Evolutionary conservation across 257 asterid species (phyloP).

Genomic region (Solanum etuberosum): DNA sequence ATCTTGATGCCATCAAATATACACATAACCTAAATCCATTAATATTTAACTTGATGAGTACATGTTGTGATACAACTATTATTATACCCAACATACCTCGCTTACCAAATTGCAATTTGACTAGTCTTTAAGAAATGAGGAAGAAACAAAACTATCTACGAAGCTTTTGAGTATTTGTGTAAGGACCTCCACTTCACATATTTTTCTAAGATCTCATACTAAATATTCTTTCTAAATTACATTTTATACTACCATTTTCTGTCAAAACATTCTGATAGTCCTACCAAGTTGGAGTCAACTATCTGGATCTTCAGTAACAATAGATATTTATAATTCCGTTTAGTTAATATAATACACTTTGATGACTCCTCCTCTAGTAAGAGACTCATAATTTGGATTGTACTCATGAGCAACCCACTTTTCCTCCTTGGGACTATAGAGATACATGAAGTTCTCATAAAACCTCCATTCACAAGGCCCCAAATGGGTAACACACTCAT

Average conservation of each 20-base stretch:
- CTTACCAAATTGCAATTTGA: too few species aligned
- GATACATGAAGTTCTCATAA: constrained; percentile 34
- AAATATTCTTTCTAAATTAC: background rate
- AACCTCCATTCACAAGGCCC: constrained; percentile 48
- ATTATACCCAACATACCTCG: too few species aligned
- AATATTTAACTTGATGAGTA: background rate
- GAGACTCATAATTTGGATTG: constrained; percentile 66
- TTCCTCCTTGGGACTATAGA: constrained; percentile 3
- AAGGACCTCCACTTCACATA: background rate
- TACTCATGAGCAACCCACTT: constrained; percentile 26
- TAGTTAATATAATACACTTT: constrained; percentile 48
- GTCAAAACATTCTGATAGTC: too few species aligned
- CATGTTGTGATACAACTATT: background rate
- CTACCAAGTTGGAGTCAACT: background rate
- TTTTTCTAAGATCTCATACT: background rate
- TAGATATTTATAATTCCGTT: too few species aligned
- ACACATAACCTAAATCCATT: too few species aligned
- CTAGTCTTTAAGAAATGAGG: too few species aligned
- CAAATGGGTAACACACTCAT: constrained; percentile 10
- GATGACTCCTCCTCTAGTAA: constrained; percentile 61
- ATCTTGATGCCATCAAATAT: too few species aligned
- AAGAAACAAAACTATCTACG: too few species aligned
- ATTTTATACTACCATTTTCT: too few species aligned
- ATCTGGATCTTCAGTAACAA: background rate
- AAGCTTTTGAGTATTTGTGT: background rate